These are phyloP conservation scores for Fusarium sarcochroum DNA, from an alignment of 2,329 filamentous ascomycete genomes.

Conservation along the genomic window DNA sequence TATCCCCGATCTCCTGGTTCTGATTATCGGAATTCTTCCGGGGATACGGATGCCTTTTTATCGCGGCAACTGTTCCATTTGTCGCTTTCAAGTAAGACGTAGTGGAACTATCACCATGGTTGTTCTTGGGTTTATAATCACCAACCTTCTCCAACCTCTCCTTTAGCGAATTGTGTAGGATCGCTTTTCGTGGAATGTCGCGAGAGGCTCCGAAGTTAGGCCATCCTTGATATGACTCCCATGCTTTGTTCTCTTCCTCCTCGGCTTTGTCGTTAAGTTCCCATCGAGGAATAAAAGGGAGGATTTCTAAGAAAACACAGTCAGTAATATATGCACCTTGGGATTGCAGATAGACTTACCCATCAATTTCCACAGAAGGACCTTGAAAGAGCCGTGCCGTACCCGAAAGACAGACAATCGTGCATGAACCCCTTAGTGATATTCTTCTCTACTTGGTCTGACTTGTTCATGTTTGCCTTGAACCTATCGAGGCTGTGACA, in stretches of 20 bases:
- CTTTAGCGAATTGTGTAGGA: conserved; percentile 55
- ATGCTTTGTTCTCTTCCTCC: conserved; percentile 3
- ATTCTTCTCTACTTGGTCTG: conserved; percentile 34
- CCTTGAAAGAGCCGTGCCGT: conserved; percentile 54
- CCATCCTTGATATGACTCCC: conserved; percentile 49
- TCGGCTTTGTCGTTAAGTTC: conserved; percentile 47
- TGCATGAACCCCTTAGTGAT: conserved; percentile 52
- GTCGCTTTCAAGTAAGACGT: neutral
- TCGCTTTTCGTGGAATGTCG: conserved; percentile 56
- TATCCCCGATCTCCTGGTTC: neutral
- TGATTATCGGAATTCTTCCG: too few species aligned
- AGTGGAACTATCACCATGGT: conserved; percentile 44
- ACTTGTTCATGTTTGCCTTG: conserved; percentile 48
- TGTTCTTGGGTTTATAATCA: conserved; percentile 52
- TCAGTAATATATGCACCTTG: neutral
- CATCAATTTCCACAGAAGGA: conserved; percentile 60
- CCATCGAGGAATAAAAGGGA: conserved; percentile 58
- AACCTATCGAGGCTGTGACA: conserved; percentile 50
- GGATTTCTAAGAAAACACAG: conserved; percentile 49
- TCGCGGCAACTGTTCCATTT: neutral
- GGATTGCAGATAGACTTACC: conserved; percentile 49
- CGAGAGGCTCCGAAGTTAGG: conserved; percentile 53
- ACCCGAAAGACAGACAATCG: conserved; percentile 54
- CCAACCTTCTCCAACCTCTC: conserved; percentile 49
- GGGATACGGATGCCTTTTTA: too few species aligned